Evolutionary conservation across 768 basidiomycete genomes (phyloP).

Genomic region (Xerocomellus dryophilus): DNA sequence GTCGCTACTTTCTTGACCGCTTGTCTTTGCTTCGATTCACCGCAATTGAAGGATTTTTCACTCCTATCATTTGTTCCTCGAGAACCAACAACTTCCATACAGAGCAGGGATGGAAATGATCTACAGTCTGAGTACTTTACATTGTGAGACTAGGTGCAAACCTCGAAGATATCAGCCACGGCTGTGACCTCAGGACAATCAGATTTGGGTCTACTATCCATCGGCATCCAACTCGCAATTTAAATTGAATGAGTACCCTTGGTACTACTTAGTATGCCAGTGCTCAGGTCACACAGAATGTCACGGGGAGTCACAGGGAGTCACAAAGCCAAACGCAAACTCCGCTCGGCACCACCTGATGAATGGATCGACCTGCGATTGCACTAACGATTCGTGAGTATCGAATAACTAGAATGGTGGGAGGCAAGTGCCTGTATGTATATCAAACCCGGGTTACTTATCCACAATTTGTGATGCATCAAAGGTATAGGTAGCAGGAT

Average conservation of each 20-base stretch:
- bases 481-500: too few relatives aligned
- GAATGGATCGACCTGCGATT: too few relatives aligned
- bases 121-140: neutral
- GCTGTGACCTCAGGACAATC: neutral
- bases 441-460: too few relatives aligned
- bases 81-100: neutral
- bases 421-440: too few relatives aligned
- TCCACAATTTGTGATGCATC: too few relatives aligned
- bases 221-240: neutral
- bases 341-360: too few relatives aligned
- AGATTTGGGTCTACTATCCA: neutral
- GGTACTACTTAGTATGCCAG: too few relatives aligned
- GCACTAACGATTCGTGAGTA: too few relatives aligned
- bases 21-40: constrained; percentile 10
- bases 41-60: constrained; percentile 6
- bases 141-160: neutral
- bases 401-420: too few relatives aligned
- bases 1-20: constrained; percentile 19
- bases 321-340: too few relatives aligned
- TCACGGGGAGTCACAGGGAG: too few relatives aligned
- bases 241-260: neutral
- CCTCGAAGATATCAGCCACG: neutral
- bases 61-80: neutral
- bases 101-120: neutral
- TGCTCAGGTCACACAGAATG: too few relatives aligned